Percentiles rank a stretch among this genome's conserved stretches.
Evolutionary conservation across 208 protist genomes (phyloP).

Genomic region (Trichomonas vaginalis): DNA sequence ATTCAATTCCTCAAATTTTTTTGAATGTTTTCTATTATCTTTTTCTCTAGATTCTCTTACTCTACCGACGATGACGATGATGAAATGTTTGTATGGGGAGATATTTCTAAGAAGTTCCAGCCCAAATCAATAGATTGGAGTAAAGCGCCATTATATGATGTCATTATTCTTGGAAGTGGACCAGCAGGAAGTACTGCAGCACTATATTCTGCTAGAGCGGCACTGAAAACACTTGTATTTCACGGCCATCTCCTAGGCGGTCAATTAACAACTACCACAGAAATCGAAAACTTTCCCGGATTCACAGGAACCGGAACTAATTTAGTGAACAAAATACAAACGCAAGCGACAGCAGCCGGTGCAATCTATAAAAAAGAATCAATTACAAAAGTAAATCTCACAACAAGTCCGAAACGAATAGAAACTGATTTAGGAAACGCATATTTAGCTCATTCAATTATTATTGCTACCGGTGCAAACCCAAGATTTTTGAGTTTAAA

Average conservation of each 20-base stretch:
- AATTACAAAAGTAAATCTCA: slow-evolving; percentile 37
- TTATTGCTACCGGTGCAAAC: slow-evolving; percentile 53
- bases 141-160: neutral
- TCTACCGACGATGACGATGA: neutral
- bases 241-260: slow-evolving; percentile 45
- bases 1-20: no score
- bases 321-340: slow-evolving; percentile 36
- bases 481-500: slow-evolving; percentile 33
- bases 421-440: neutral
- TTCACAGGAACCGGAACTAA: slow-evolving; percentile 40
- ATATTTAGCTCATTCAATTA: slow-evolving; percentile 38
- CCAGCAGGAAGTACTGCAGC: slow-evolving; percentile 41
- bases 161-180: neutral
- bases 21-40: neutral
- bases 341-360: slow-evolving; percentile 28
- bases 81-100: neutral
- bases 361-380: slow-evolving; percentile 36
- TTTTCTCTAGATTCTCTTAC: neutral
- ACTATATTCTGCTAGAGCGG: slow-evolving; percentile 48
- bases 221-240: slow-evolving; percentile 36
- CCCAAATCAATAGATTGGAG: neutral
- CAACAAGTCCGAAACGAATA: neutral
- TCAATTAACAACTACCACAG: slow-evolving; percentile 55
- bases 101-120: neutral
- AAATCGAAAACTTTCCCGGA: slow-evolving; percentile 58